phyloP scores from a whole-genome alignment of 768 basidiomycete species.

The Pulveroboletus sp. region DNA sequence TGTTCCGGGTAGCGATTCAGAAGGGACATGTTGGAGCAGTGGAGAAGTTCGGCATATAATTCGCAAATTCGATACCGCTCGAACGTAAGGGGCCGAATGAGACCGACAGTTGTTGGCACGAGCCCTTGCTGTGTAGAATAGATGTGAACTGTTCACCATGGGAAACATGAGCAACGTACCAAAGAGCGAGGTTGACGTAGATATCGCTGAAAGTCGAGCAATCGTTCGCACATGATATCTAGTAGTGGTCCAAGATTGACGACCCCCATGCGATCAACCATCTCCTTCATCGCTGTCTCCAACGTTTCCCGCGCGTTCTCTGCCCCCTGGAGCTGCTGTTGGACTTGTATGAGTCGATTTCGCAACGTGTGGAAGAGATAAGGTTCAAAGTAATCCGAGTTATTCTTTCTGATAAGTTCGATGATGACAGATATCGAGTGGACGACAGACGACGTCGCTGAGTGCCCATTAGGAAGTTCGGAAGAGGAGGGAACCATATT shows the following conservation, averaged over 20 bases:
- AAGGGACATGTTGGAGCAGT: slow-evolving; percentile 97
- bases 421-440: slow-evolving; percentile 86
- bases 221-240: slow-evolving; percentile 61
- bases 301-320: slow-evolving; percentile 64
- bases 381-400: slow-evolving; percentile 97
- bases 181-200: slow-evolving; percentile 70
- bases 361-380: slow-evolving; percentile 93
- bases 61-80: slow-evolving; percentile 97
- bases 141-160: slow-evolving; percentile 13
- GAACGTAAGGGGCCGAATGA: slow-evolving; percentile 77
- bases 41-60: slow-evolving; percentile 91
- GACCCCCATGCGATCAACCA: slow-evolving; percentile 82
- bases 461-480: slow-evolving; percentile 42
- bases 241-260: slow-evolving; percentile 86
- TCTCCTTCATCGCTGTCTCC: slow-evolving; percentile 71
- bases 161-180: slow-evolving; percentile 42
- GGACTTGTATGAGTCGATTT: slow-evolving; percentile 83
- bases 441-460: slow-evolving; percentile 71
- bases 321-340: slow-evolving; percentile 58
- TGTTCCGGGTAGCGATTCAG: slow-evolving; percentile 76
- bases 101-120: slow-evolving; percentile 69
- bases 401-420: slow-evolving; percentile 94
- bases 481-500: slow-evolving; percentile 3
- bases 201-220: slow-evolving; percentile 67
- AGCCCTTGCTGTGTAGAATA: slow-evolving; percentile 50